Evolutionary conservation across 2,329 filamentous ascomycete species (phyloP).

Genomic region (Alternaria brassicicola): DNA sequence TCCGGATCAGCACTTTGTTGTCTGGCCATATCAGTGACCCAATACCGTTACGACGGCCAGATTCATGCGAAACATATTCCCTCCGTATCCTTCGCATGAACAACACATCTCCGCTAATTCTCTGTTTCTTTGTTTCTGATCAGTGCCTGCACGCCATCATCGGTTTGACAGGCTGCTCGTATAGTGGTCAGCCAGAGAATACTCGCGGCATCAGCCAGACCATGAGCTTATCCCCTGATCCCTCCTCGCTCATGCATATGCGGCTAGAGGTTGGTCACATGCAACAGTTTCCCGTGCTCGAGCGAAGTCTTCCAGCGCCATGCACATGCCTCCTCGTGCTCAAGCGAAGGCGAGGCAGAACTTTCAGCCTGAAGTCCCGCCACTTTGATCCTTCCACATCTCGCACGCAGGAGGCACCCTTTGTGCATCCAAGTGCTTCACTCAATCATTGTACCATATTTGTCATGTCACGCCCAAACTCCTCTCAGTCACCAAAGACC

Average conservation of each 20-base stretch:
- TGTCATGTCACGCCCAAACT: background rate
- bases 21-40: constrained; percentile 14
- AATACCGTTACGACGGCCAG: constrained; percentile 13
- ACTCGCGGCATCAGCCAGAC: constrained; percentile 25
- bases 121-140: constrained; percentile 10
- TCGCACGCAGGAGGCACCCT: background rate
- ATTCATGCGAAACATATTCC: constrained; percentile 16
- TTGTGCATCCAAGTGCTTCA: constrained; percentile 1
- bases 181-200: constrained; percentile 27
- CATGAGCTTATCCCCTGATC: constrained; percentile 29
- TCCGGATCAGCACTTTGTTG: constrained; percentile 8
- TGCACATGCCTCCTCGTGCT: constrained; percentile 8
- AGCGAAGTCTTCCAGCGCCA: constrained; percentile 24
- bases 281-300: constrained; percentile 37
- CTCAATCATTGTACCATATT: background rate
- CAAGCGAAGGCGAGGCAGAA: constrained; percentile 10
- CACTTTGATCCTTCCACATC: constrained; percentile 14
- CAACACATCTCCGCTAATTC: constrained; percentile 9
- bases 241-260: constrained; percentile 43
- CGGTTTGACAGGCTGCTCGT: constrained; percentile 20
- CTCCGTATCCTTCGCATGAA: constrained; percentile 7
- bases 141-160: constrained; percentile 16
- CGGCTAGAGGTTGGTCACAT: constrained; percentile 46
- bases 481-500: background rate
- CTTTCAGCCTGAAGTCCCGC: constrained; percentile 27